These are phyloP conservation scores for Mortierella sp. DNA, from an alignment of 371 early-diverging fungal species.

Conservation along the genomic window DNA sequence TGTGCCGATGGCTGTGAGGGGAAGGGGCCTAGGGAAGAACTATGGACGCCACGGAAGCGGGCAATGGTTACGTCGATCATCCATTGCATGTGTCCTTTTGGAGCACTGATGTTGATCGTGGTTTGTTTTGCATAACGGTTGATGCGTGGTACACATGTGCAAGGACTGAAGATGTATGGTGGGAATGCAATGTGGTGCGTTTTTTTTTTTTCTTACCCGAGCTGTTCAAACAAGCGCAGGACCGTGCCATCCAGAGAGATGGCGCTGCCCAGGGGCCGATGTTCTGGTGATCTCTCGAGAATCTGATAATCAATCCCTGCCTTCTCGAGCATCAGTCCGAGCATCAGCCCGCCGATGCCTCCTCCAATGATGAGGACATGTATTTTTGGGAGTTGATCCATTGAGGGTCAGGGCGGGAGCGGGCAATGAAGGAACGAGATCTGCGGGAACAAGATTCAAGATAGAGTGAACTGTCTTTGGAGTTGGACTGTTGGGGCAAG, in stretches of 20 bases:
- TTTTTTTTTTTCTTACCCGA: conserved; percentile 25
- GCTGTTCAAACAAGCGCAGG: conserved; percentile 41
- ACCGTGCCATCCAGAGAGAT: conserved; percentile 42
- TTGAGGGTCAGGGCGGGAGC: neutral
- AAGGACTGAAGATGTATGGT: neutral
- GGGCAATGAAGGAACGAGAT: neutral
- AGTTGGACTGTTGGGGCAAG: too few species aligned
- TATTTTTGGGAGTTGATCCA: conserved; percentile 11
- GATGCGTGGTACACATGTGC: neutral
- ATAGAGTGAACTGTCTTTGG: too few species aligned
- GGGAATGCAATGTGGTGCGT: too few species aligned
- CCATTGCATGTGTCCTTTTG: too few species aligned
- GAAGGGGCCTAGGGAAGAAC: too few species aligned
- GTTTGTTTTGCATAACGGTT: too few species aligned
- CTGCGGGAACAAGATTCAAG: too few species aligned
- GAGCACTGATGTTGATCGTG: too few species aligned
- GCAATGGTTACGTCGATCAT: too few species aligned
- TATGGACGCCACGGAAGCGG: too few species aligned
- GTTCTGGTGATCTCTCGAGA: conserved; percentile 35
- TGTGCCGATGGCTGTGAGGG: too few species aligned
- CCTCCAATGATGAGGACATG: conserved; percentile 46
- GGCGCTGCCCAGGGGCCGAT: conserved; percentile 47
- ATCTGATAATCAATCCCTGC: conserved; percentile 45
- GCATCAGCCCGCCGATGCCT: conserved; percentile 48
- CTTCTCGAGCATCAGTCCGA: conserved; percentile 40